Conservation (phyloP, 1,284 basidiomycete species). For the Pisolithus thermaeus region DNA sequence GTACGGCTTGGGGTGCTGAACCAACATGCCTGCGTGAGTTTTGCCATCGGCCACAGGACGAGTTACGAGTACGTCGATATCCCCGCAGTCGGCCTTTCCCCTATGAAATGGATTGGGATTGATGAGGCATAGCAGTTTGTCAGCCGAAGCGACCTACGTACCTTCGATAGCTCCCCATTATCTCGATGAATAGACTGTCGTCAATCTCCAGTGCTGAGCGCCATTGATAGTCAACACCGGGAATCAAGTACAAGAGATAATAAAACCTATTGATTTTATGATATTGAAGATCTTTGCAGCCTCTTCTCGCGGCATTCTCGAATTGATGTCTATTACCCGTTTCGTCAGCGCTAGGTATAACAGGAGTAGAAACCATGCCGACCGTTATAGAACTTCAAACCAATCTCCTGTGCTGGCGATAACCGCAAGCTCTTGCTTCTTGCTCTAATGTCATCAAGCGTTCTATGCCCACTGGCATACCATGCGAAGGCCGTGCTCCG, state of each 20-base stretch:
- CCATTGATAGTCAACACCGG: background rate
- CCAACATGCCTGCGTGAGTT: constrained; percentile 55
- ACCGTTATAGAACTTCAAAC: constrained; percentile 77
- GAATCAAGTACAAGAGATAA: constrained; percentile 1
- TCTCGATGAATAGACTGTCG: constrained; percentile 65
- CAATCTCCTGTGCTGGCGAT: constrained; percentile 66
- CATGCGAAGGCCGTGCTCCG: constrained; percentile 61
- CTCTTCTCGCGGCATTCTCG: constrained; percentile 81
- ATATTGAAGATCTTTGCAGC: constrained; percentile 66
- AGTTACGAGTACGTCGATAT: constrained; percentile 87
- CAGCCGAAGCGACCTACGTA: constrained; percentile 17
- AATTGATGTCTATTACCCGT: constrained; percentile 53
- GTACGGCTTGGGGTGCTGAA: background rate
- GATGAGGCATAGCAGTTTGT: too few relatives aligned
- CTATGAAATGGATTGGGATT: constrained; percentile 29
- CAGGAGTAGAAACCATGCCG: constrained; percentile 5
- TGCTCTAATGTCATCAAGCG: constrained; percentile 65
- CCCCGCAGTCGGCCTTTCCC: constrained; percentile 75
- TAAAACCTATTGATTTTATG: constrained; percentile 63
- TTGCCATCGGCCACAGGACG: constrained; percentile 65
- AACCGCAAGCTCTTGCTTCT: constrained; percentile 59
- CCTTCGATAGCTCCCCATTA: constrained; percentile 91
- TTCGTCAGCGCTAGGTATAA: background rate
- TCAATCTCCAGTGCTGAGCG: constrained; percentile 63
- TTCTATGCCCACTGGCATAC: constrained; percentile 72